Percentiles rank a stretch among this genome's conserved stretches.
phyloP scores from a whole-genome alignment of 352 stramenopile species.

The Aphanomyces astaci region DNA sequence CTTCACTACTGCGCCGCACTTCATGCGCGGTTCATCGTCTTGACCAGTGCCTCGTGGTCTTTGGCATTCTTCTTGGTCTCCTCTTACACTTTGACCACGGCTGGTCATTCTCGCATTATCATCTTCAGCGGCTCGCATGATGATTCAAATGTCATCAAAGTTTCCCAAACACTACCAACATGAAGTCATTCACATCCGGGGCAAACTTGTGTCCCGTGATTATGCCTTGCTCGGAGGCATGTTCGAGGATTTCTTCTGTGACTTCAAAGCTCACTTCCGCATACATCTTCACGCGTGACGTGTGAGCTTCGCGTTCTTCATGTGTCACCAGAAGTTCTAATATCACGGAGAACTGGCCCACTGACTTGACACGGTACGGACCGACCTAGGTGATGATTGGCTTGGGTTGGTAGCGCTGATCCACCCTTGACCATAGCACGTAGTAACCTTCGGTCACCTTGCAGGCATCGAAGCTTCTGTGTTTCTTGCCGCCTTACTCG shows the following conservation, averaged over 20 bases:
- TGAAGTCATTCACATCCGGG: background rate
- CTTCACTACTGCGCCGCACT: background rate
- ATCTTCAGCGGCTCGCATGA: background rate
- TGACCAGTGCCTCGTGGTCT: background rate
- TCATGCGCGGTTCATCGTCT: background rate
- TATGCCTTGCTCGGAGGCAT: background rate
- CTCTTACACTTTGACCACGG: background rate
- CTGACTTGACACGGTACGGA: slow-evolving; percentile 24
- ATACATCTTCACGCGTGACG: no score
- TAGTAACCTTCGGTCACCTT: slow-evolving; percentile 30
- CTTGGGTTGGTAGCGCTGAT: slow-evolving; percentile 28
- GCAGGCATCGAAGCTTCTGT: background rate
- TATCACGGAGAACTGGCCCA: slow-evolving; percentile 24
- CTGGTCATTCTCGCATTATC: background rate
- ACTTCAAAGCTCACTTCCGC: no score
- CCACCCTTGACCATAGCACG: slow-evolving; percentile 30
- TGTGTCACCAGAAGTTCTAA: no score
- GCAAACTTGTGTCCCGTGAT: background rate
- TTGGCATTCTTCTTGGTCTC: background rate
- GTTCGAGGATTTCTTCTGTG: slow-evolving; percentile 8
- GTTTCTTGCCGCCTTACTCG: background rate
- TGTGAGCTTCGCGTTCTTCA: no score
- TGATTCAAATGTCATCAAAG: slow-evolving; percentile 3
- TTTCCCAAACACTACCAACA: background rate
- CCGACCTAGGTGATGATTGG: slow-evolving; percentile 32